Evolutionary conservation across 2,329 filamentous ascomycete genomes (phyloP), one percentile per base, ranked within the genome.

Genomic region (Cladosporium austrohemisphaericum): DNA sequence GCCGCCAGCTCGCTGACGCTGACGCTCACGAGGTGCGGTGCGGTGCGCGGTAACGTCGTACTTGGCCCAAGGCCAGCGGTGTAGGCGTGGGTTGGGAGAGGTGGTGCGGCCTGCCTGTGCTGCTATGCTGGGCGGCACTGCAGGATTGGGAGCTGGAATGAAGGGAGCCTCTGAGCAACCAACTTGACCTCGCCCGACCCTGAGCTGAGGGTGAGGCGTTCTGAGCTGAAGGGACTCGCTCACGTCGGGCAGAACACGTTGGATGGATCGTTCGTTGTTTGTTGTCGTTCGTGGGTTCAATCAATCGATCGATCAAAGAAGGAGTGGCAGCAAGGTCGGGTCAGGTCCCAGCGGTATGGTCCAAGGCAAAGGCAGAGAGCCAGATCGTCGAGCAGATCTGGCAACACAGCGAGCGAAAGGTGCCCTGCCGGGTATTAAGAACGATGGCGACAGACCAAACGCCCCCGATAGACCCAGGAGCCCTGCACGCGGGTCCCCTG

Each of bases 21-120:
- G 44, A 32, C 20, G 37, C 46, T 49, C 46, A 49, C 46, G 46
- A 29, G 37, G 26, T 49, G 35, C 16, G n/a, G 37, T 43, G 46
- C 35, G 37, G 29, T 40, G 38, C 38, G 46, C 31, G 16, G 44
- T 26, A 47, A 25, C 23, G 33, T 38, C 26, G 44, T 35, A 28
- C 33, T 47, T 11, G 66, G 69, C 59, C 62, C 65, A 54, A 20
- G 31, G 43, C 23, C 32, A 32, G 32, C 43, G 43, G 23, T 37
- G 32, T 29, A 26, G 22, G 41, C 41, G 41, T 33, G 31, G 41
- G 22, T 18, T 31, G 29, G 31, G 4, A 13, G 32, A 28, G 41
- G 41, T 25, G 32, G 11, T 26, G n/a, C 32, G 32, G 32, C 14
- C 32, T 43, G 40, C 18, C 18, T 31, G 40, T 43, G 40, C 40